phyloP scores from a whole-genome alignment of 768 basidiomycete genomes.

The Phanerochaete carnosa region DNA sequence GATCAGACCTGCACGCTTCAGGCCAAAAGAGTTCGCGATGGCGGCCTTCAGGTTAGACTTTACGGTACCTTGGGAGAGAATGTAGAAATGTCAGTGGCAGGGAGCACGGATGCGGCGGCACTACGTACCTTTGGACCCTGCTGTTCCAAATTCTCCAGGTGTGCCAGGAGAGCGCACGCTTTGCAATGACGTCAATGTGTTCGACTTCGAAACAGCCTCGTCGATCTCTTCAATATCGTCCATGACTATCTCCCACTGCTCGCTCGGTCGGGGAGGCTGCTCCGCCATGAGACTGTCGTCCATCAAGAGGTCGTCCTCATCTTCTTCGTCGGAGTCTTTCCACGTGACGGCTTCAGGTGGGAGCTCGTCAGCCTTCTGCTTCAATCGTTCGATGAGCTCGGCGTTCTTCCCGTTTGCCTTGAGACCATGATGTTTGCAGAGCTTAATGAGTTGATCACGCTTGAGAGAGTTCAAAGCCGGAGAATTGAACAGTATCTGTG shows the following conservation, averaged over 20 bases:
- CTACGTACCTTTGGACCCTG: constrained; percentile 56
- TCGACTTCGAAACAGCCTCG: constrained; percentile 37
- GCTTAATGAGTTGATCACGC: constrained; percentile 78
- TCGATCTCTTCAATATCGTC: constrained; percentile 77
- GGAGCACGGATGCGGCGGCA: not conserved
- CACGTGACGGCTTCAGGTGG: constrained; percentile 49
- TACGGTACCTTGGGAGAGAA: too few relatives aligned
- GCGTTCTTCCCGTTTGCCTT: constrained; percentile 79
- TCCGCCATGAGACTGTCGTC: not conserved
- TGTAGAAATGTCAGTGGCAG: constrained; percentile 23
- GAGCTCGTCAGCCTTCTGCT: constrained; percentile 62
- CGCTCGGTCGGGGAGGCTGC: constrained; percentile 56
- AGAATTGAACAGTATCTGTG: constrained; percentile 80
- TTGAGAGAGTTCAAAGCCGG: constrained; percentile 81
- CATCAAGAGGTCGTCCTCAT: not conserved
- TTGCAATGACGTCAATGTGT: constrained; percentile 44
- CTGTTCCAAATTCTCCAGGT: constrained; percentile 73
- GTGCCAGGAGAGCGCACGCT: constrained; percentile 31
- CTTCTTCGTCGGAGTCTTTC: constrained; percentile 41
- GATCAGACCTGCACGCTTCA: constrained; percentile 44
- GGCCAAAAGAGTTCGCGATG: constrained; percentile 70
- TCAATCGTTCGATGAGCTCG: constrained; percentile 68
- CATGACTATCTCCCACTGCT: constrained; percentile 87
- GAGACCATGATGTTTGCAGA: constrained; percentile 81
- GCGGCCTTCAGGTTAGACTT: constrained; percentile 67